Conservation (phyloP, 768 basidiomycete species). For the Lyophyllum semitale region DNA sequence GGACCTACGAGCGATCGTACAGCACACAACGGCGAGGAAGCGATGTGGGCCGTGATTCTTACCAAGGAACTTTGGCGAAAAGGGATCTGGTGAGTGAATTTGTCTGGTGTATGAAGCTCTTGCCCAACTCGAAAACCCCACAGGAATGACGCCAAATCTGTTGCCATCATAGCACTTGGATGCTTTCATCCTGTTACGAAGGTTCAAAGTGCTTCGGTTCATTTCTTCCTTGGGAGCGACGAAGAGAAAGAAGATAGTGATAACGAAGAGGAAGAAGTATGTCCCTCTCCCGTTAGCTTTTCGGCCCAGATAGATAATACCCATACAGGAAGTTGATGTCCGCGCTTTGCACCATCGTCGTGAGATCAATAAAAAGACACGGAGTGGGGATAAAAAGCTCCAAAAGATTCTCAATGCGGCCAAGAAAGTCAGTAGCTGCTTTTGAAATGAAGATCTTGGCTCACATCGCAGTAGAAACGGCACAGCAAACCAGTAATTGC, state of each 20-base stretch:
- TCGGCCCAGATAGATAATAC: constrained; percentile 10
- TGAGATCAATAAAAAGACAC: constrained; percentile 93
- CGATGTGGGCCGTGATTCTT: constrained; percentile 96
- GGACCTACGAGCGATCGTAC: constrained; percentile 39
- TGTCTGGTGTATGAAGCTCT: background rate
- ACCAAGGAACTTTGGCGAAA: constrained; percentile 95
- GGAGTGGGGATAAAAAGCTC: constrained; percentile 80
- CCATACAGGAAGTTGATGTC: constrained; percentile 59
- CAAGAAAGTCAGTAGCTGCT: constrained; percentile 58
- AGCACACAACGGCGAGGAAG: constrained; percentile 70
- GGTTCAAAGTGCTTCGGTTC: constrained; percentile 91
- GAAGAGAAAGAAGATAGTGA: constrained; percentile 74
- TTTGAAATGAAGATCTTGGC: background rate
- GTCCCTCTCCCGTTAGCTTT: constrained; percentile 1
- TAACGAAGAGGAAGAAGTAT: constrained; percentile 64
- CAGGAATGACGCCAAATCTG: constrained; percentile 90
- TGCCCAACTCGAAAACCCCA: background rate
- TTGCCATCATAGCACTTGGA: constrained; percentile 87
- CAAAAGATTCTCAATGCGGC: constrained; percentile 69
- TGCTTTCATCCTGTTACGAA: constrained; percentile 94
- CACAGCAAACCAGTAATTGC: constrained; percentile 30
- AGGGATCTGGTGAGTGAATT: constrained; percentile 68
- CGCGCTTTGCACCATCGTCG: constrained; percentile 80
- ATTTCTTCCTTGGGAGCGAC: constrained; percentile 95
- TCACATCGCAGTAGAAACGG: constrained; percentile 32